Evolutionary conservation across 805 yeast genomes (phyloP).

Genomic region (Saccharomycopsis selenospora): DNA sequence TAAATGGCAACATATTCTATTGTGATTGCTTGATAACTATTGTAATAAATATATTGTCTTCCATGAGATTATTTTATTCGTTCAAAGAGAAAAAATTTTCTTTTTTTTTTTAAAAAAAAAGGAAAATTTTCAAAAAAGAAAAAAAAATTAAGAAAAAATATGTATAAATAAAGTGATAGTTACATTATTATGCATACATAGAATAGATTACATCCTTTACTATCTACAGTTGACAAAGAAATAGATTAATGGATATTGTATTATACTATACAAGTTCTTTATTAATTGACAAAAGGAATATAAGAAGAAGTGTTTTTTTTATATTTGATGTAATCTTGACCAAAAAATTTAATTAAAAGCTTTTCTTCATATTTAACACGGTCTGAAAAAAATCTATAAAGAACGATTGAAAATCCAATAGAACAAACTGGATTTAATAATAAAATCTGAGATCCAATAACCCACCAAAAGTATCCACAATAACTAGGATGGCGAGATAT

Average conservation of each 20-base stretch:
- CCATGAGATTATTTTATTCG: too few species aligned
- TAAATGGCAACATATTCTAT: neutral
- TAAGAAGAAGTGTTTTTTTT: conserved; percentile 41
- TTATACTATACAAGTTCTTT: neutral
- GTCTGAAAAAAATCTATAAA: conserved; percentile 60
- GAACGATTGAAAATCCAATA: conserved; percentile 43
- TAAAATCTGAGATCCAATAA: conserved; percentile 72
- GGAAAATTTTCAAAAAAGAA: too few species aligned
- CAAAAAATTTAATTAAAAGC: conserved; percentile 61
- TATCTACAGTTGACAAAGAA: too few species aligned
- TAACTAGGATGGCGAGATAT: conserved; percentile 82
- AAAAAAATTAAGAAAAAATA: too few species aligned
- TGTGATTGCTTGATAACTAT: too few species aligned
- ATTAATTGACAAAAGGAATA: conserved; percentile 52
- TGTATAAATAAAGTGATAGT: too few species aligned
- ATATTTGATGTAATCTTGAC: conserved; percentile 53
- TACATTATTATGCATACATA: too few species aligned
- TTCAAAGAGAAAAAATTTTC: too few species aligned
- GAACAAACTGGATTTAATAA: conserved; percentile 60
- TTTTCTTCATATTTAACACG: conserved; percentile 71
- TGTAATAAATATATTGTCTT: too few species aligned
- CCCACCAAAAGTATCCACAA: conserved; percentile 91
- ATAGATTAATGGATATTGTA: too few species aligned
- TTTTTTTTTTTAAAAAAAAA: too few species aligned
- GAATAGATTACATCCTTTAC: too few species aligned